Conservation (phyloP, 352 stramenopile genomes). For the Phytophthora fragariaefolia region DNA sequence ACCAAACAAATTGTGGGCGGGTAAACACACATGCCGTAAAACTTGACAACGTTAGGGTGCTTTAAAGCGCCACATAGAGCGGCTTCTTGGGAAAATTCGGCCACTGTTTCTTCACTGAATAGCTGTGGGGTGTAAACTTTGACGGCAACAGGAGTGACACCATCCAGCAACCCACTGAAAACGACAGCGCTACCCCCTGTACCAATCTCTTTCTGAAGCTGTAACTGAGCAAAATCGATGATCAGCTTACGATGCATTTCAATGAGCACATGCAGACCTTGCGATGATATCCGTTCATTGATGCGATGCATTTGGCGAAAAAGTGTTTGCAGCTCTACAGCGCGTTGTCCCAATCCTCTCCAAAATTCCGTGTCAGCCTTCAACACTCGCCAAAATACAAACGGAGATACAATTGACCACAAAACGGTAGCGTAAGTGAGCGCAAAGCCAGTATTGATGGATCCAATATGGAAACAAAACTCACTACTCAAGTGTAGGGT, state of each 20-base stretch:
- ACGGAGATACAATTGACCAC: conserved; percentile 27
- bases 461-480: conserved; percentile 34
- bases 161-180: conserved; percentile 48
- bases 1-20: conserved; percentile 75
- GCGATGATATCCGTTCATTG: conserved; percentile 39
- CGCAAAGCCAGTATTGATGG: conserved; percentile 27
- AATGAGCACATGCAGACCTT: conserved; percentile 71
- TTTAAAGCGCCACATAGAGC: conserved; percentile 51
- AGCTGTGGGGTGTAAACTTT: conserved; percentile 67
- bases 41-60: conserved; percentile 66
- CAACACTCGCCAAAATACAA: conserved; percentile 45
- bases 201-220: conserved; percentile 64
- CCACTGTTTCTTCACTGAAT: conserved; percentile 62
- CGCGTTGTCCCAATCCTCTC: conserved; percentile 44
- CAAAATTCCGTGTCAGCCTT: conserved; percentile 63
- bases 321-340: conserved; percentile 30
- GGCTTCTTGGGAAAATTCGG: conserved; percentile 64
- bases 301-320: conserved; percentile 39
- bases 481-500: conserved; percentile 42
- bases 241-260: conserved; percentile 78
- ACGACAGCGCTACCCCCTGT: conserved; percentile 52
- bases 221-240: conserved; percentile 77
- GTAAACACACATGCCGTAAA: conserved; percentile 74
- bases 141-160: conserved; percentile 51
- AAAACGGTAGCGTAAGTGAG: conserved; percentile 43